These are phyloP conservation scores for Globisporangium recalcitrans DNA, from an alignment of 352 stramenopile genomes.

Conservation along the genomic window DNA sequence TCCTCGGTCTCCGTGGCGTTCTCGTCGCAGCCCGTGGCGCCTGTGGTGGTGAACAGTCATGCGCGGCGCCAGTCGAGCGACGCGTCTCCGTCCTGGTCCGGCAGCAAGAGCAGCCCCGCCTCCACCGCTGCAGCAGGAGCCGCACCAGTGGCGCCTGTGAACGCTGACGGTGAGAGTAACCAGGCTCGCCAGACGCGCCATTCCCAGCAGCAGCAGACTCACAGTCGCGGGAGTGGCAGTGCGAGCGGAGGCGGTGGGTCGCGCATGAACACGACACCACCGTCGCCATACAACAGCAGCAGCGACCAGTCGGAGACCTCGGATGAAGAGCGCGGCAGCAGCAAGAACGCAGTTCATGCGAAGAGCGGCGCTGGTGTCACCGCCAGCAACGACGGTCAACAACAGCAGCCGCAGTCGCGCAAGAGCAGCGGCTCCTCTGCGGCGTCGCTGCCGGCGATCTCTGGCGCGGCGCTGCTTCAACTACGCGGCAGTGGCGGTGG, in stretches of 20 bases:
- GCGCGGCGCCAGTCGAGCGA: conserved; percentile 19
- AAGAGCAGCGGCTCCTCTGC: background rate
- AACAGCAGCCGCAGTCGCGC: background rate
- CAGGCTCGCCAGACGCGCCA: background rate
- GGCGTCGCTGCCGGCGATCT: conserved; percentile 36
- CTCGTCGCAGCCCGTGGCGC: conserved; percentile 32
- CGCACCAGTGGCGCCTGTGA: background rate
- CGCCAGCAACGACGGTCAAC: background rate
- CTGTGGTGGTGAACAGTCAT: conserved; percentile 28
- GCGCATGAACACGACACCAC: background rate
- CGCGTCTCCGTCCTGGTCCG: conserved; percentile 1
- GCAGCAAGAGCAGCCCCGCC: background rate
- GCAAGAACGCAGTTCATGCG: background rate
- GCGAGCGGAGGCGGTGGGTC: background rate
- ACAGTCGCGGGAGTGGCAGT: background rate
- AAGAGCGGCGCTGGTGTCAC: conserved; percentile 6
- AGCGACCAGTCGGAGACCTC: conserved; percentile 19
- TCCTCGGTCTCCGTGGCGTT: conserved; percentile 26
- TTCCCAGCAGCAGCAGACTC: background rate
- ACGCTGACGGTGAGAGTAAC: background rate
- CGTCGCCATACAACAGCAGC: conserved; percentile 14
- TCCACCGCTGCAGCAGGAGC: background rate
- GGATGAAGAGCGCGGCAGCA: conserved; percentile 10
- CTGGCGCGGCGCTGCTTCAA: conserved; percentile 36
- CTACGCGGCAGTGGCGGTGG: conserved; percentile 14